Conservation (phyloP, 2,329 filamentous ascomycete species). For the Orbilia javanica region DNA sequence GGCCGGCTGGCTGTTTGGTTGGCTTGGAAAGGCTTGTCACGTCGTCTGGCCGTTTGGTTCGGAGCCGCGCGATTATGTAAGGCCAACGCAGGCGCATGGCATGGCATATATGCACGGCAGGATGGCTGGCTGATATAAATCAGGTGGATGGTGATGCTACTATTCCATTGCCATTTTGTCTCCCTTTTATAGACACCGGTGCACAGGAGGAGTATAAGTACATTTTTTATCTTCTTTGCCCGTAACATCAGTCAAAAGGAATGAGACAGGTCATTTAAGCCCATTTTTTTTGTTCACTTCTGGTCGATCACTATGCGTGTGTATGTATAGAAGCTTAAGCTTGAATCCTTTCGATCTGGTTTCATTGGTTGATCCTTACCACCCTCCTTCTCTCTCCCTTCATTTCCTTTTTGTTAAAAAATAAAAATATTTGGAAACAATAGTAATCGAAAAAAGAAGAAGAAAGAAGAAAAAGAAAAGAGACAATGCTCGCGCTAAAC, state of each 20-base stretch:
- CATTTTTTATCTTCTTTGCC: constrained; percentile 1
- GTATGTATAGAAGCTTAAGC: background rate
- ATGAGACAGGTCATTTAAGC: background rate
- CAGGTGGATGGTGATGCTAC: background rate
- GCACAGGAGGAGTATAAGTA: constrained; percentile 1
- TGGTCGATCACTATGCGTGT: background rate
- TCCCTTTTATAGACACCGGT: background rate
- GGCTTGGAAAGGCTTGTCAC: constrained; percentile 23
- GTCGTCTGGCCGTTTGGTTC: background rate
- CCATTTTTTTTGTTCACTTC: background rate
- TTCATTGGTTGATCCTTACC: background rate
- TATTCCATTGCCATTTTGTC: constrained; percentile 1
- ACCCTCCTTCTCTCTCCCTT: background rate
- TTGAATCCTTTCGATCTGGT: constrained; percentile 1
- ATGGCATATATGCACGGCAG: background rate
- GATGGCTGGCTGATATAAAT: too few species aligned
- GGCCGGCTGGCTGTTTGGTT: background rate
- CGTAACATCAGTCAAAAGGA: constrained; percentile 5
- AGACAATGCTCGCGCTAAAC: background rate
- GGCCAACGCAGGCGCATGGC: constrained; percentile 16
- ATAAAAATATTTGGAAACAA: background rate
- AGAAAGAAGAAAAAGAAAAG: background rate
- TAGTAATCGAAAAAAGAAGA: background rate
- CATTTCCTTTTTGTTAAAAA: background rate
- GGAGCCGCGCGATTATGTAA: constrained; percentile 32